Evolutionary conservation across 2,329 filamentous ascomycete species (phyloP), one percentile per base, ranked within the genome.

Genomic region (Diplodia sapinea): DNA sequence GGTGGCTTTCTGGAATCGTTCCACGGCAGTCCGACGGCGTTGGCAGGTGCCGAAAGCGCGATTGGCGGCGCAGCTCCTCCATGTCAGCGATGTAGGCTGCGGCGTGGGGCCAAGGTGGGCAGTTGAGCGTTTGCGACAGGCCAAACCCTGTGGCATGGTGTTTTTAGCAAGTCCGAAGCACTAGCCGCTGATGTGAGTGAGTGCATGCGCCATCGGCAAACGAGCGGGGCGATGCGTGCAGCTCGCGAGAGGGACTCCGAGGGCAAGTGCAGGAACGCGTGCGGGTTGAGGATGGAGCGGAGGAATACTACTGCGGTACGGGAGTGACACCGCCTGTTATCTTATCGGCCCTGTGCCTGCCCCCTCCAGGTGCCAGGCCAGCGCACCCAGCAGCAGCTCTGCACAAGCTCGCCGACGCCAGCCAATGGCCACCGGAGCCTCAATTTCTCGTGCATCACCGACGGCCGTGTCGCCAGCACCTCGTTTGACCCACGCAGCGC

Each of bases 151-250:
- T 59, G 36, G 36, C 54, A 36, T 57, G 54, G 54, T 57, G 54
- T 57, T 57, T 57, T 57, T 59, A 59, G 56, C 57, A 51, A 63
- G 47, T 63, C 59, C 59, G 59, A 63, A 51, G 59, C 33, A 36
- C 33, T 36, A 36, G 33, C 33, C 9, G 33, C 59, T 63, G 59
- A 63, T 29, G 43, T 63, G 59, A 50, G 59, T 63, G 59, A 50
- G 59, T 63, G 59, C 59, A 20, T 47, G 43, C 43, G n/a, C 43
- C 43, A 47, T 51, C 43, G 59, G 59, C 59, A 31, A 50, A 36
- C 47, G 40, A 17, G 59, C 43, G 59, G 59, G 59, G 59, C 20
- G 47, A 51, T 51, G 59, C 56, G 56, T 49, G 49, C 33, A 38
- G 8, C 11, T 3, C 17, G 13, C 20, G 38, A 38, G 29, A 23